Base-by-base conservation (phyloP, 306 rosid species). In the Cicer judaicum region DNA sequence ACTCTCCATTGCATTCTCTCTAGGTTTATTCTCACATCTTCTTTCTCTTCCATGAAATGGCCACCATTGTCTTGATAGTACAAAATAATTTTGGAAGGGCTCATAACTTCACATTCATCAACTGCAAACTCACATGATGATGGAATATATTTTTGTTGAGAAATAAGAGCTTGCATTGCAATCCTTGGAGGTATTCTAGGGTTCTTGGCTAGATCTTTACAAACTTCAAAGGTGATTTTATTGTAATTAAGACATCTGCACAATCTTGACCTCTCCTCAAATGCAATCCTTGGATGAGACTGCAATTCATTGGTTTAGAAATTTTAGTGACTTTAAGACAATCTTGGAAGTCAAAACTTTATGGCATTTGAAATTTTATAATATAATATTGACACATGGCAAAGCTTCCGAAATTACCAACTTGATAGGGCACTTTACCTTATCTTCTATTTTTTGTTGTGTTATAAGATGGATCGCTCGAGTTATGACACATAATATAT, bases 141-240 rank as follows among this genome's bases (percentile, higher is more conserved):
- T 62, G 80, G 53, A 39, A 59, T 56, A 56, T 72, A 84, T 24
- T 67, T 34, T 70, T 89, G 85, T 38, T 92, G 87, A 55, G 85
- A 81, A 18, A 90, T 83, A 9, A 92, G 88, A 34, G 97, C 97
- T 24, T 87, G 77, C 70, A 92, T 77, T 5, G 98, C 85, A 38
- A 86, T 60, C 75, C 79, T 80, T 34, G 98, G 96, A 56, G 96
- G 94, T 82, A 88, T 88, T 85, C 83, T 88, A 0, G 87, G 98
- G 61, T 86, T 92, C 77, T 90, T 90, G 15, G 98, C 93, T 2
- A 92, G 86, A 48, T 88, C 91, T 39, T 87, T 92, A 39, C 89
- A 85, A n/a, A 69, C 80, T 77, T 83, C 92, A 29, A 90, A 77
- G 70, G 89, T 84, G 50, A 92, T 85, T 82, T 90, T 92, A 39